Evolutionary conservation across 2,329 filamentous ascomycete genomes (phyloP).

Genomic region (Graphium sp.): DNA sequence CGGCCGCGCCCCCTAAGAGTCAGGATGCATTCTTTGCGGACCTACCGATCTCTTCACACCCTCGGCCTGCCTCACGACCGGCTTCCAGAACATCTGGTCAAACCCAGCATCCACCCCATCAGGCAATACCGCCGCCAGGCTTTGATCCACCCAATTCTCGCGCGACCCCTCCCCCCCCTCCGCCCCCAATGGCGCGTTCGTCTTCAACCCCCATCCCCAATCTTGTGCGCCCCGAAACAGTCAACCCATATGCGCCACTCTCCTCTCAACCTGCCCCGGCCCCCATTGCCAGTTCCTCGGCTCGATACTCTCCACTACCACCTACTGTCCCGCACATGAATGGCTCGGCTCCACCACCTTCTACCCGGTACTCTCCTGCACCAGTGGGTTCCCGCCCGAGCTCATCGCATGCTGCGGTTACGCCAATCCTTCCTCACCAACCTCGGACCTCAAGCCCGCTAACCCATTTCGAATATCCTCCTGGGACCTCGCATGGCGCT

Average conservation of each 20-base stretch:
- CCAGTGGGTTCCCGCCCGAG: constrained; percentile 20
- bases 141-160: constrained; percentile 3
- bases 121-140: constrained; percentile 5
- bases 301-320: constrained; percentile 48
- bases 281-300: constrained; percentile 16
- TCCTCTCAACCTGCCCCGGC: constrained; percentile 16
- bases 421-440: constrained; percentile 36
- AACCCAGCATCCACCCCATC: constrained; percentile 8
- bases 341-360: constrained; percentile 18
- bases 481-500: too few species aligned
- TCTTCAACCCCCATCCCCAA: constrained; percentile 12
- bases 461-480: constrained; percentile 49
- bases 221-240: constrained; percentile 35
- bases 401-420: constrained; percentile 17
- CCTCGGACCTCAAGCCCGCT: constrained; percentile 50
- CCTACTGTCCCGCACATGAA: constrained; percentile 20
- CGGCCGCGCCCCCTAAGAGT: constrained; percentile 16
- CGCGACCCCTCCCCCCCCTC: constrained; percentile 2
- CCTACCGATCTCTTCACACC: constrained; percentile 44
- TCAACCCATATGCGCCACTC: constrained; percentile 34
- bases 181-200: not conserved
- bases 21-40: constrained; percentile 62
- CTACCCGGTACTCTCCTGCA: constrained; percentile 36
- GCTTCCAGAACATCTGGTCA: constrained; percentile 13
- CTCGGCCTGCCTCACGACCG: constrained; percentile 42